Evolutionary conservation across 2,329 filamentous ascomycete genomes (phyloP), one percentile per base, ranked within the genome.

Genomic region (Sarocladium brachiariae): DNA sequence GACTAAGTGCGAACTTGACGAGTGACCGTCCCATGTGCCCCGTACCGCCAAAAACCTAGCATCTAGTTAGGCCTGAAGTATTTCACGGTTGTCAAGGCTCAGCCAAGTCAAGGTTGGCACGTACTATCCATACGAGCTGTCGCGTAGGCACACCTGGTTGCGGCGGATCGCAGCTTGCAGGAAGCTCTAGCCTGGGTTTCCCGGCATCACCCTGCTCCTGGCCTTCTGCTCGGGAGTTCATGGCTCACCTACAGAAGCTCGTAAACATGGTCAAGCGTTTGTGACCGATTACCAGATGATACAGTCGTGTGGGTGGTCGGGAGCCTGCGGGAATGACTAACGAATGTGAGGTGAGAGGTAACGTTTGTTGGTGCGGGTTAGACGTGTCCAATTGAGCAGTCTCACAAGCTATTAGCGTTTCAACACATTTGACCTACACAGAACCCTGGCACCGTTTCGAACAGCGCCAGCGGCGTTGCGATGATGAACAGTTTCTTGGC

Each of bases 1-100:
- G 86, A 14, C 81, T 75, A 19, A 97, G 76, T 14, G 87, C 89
- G 50, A 80, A 83, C 61, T 93, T 92, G 53, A 92, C 88, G 18
- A 97, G 80, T 7, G 88, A 95, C 49, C 89, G 85, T 53, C 93
- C 93, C 77, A 97, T 95, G 62, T 99, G 93, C 51, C 93, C 93
- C n/a, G 91, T 96, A 46, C 89, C 91, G 46, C 93, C 93, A 68
- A 96, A 99, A 50, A 97, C 76, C 89, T 90, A 53, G 35, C 13
- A 53, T 48, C 27, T 41, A 43, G n/a, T 47, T 14, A 56, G 49
- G 38, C 51, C 9, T 24, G 31, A 34, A 3, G 6, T 3, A 4
- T 24, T 13, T 8, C n/a, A 16, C 33, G 8, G 25, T 21, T 8
- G 4, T 16, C 10, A 43, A 8, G 11, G 23, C n/a, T 33, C 16